Conservation (phyloP, 2,329 filamentous ascomycete genomes). For the Ploettnerulaceae sp. region DNA sequence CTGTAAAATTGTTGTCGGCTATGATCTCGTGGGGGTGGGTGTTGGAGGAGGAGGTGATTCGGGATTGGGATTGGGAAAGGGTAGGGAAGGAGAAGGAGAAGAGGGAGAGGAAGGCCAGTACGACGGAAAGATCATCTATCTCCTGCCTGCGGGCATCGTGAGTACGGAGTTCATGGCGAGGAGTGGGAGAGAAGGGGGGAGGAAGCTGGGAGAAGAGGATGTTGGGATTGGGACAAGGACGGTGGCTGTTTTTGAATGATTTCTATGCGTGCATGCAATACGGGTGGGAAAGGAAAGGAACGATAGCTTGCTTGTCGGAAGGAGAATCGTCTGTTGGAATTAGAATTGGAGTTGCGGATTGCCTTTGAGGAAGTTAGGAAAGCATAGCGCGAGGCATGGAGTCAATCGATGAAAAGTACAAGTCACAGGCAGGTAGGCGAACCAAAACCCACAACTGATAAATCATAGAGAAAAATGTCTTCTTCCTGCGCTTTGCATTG, state of each 20-base stretch:
- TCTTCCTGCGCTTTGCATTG: too few species aligned
- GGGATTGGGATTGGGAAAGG: constrained; percentile 8
- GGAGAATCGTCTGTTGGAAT: background rate
- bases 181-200: constrained; percentile 28
- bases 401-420: background rate
- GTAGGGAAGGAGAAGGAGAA: constrained; percentile 36
- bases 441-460: too few species aligned
- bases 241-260: constrained; percentile 35
- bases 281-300: background rate
- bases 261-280: constrained; percentile 16
- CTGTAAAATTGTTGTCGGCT: constrained; percentile 58
- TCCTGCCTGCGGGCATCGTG: constrained; percentile 55
- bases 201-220: constrained; percentile 33
- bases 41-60: background rate
- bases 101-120: constrained; percentile 29
- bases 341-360: background rate
- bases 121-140: constrained; percentile 47
- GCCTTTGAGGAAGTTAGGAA: background rate
- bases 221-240: constrained; percentile 24
- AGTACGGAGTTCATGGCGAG: constrained; percentile 50
- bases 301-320: background rate
- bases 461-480: too few species aligned
- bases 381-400: background rate
- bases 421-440: too few species aligned
- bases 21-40: constrained; percentile 49